Evolutionary conservation across 345 rosid genomes (phyloP), one percentile per base, ranked within the genome.

Genomic region (Dipteronia sinensis): DNA sequence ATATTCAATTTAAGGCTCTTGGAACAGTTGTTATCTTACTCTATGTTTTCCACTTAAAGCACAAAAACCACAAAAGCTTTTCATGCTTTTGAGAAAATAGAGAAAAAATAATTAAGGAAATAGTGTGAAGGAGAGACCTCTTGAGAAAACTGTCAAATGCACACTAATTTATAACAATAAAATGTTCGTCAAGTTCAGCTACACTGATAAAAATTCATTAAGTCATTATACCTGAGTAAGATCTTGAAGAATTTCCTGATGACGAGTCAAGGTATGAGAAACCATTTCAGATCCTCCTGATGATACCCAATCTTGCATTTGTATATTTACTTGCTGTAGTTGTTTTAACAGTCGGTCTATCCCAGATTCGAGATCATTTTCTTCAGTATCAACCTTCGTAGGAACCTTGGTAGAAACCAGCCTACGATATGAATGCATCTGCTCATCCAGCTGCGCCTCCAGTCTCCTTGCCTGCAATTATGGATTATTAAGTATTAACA

Each of bases 271-370:
- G 69, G 98, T 92, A 88, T 94, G 99, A 38, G 99, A 96, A 82
- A 96, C 99, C 98, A 92, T 96, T 82, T 96, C 98, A 20, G 97
- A 94, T 51, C 98, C 98, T 71, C 98, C 98, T 7, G 98, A 91
- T 80, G 97, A 94, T 1, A 96, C 98, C 98, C 95, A 96, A 15
- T 89, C 97, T 88, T 96, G 92, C 99, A 94, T 96, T 87, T 92
- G 97, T 1, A 85, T 75, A 81, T 93, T 91, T 29, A 94, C 97
- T 82, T 94, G 93, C 69, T 92, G 95, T 6, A 96, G 91, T 74
- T 96, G 95, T 73, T 90, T 85, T 19, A 96, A 81, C 19, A 91
- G 73, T 69, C 85, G 78, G 23, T 90, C 95, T 46, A 96, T 89
- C 67, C 90, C 93, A 74, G 94, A 86, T 89, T 94, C 98, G 65